Evolutionary conservation across 176 grass and related monocot species (phyloP).

Genomic region (Raddia guianensis): DNA sequence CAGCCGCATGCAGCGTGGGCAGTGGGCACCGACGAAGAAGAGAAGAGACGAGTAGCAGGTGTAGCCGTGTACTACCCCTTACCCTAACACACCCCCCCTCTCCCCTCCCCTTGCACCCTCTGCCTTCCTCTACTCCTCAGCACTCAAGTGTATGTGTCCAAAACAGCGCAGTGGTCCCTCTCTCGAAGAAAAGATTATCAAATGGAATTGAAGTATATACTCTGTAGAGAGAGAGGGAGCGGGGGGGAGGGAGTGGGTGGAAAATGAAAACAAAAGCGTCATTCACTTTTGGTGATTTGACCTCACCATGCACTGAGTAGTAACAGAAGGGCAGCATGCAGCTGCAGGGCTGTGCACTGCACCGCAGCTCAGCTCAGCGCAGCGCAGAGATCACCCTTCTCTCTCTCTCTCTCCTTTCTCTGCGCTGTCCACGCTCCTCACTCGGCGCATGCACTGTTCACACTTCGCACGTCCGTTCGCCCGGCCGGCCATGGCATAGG

Average conservation of each 20-base stretch:
- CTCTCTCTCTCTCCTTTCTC: constrained; percentile 25
- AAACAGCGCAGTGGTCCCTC: constrained; percentile 50
- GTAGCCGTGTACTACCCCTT: not conserved
- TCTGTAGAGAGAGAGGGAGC: not conserved
- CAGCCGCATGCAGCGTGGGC: not conserved
- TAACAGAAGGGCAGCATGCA: constrained; percentile 63
- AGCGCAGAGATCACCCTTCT: constrained; percentile 24
- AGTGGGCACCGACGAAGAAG: not conserved
- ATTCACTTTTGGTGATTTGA: constrained; percentile 80
- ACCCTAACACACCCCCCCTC: too few species aligned
- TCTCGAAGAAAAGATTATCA: constrained; percentile 10
- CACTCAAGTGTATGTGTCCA: constrained; percentile 49
- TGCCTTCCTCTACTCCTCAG: constrained; percentile 5
- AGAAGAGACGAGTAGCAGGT: not conserved
- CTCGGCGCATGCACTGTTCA: too few species aligned
- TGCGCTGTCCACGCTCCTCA: too few species aligned
- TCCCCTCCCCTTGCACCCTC: not conserved
- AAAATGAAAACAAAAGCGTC: constrained; percentile 53
- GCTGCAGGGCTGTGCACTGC: constrained; percentile 35
- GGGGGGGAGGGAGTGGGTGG: constrained; percentile 23
- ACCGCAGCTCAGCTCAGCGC: not conserved
- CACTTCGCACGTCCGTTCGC: too few species aligned
- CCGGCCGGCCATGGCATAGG: too few species aligned
- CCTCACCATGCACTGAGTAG: constrained; percentile 65
- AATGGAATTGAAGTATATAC: not conserved